Evolutionary conservation across 2,329 filamentous ascomycete species (phyloP).

Genomic region (Aureobasidium lini): DNA sequence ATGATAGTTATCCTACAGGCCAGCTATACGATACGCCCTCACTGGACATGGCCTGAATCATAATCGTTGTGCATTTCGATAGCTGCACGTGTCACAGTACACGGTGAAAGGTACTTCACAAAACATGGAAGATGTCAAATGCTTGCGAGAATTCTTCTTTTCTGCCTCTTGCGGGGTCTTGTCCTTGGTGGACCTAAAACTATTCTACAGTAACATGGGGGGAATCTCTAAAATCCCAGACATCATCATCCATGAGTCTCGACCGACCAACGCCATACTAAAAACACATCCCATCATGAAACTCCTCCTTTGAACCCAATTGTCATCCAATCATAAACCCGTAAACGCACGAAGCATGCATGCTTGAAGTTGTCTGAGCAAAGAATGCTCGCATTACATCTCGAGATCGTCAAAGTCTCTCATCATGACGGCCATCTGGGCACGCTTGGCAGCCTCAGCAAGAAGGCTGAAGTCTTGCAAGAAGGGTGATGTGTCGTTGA

Average conservation of each 20-base stretch:
- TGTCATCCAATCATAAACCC: constrained; percentile 9
- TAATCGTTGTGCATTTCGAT: too few species aligned
- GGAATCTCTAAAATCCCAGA: not conserved
- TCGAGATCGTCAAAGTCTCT: constrained; percentile 73
- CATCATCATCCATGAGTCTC: not conserved
- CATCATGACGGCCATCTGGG: constrained; percentile 83
- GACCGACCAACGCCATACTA: constrained; percentile 8
- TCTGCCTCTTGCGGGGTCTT: not conserved
- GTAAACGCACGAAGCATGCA: constrained; percentile 5
- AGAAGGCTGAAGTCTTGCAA: constrained; percentile 77
- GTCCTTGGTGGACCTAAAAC: not conserved
- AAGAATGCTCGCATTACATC: constrained; percentile 31
- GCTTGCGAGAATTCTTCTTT: not conserved
- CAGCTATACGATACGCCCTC: too few species aligned
- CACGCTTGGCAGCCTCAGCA: constrained; percentile 86
- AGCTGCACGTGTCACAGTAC: too few species aligned
- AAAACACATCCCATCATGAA: not conserved
- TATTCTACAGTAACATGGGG: constrained; percentile 1
- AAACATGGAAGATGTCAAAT: not conserved
- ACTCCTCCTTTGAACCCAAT: not conserved
- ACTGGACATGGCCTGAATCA: too few species aligned
- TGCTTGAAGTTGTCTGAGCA: not conserved
- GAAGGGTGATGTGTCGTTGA: constrained; percentile 51
- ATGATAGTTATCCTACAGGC: too few species aligned
- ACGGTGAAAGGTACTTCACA: not conserved